A percentile compares a stretch with the other conserved stretches of the same genome.
Conservation (phyloP, 495 filamentous ascomycete species). For the Penicillium arizonense region DNA sequence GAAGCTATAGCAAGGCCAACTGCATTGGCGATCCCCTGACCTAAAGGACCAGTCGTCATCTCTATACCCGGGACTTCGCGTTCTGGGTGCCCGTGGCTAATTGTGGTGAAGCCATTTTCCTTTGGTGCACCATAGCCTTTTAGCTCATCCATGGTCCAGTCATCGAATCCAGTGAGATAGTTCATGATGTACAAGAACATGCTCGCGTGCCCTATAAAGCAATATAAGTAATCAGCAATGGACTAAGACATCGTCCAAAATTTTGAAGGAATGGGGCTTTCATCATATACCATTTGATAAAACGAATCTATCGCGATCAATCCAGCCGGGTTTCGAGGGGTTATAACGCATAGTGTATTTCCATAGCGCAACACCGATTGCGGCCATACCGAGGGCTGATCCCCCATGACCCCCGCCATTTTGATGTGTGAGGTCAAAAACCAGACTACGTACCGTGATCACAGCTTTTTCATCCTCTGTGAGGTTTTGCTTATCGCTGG, state of each 20-base stretch:
- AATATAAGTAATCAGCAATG: too few relatives aligned
- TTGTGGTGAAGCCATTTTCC: conserved; percentile 32
- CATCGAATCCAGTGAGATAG: conserved; percentile 47
- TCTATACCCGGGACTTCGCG: conserved; percentile 51
- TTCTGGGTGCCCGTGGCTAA: conserved; percentile 39
- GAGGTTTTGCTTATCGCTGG: too few relatives aligned
- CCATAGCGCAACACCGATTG: conserved; percentile 81
- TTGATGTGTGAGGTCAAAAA: conserved; percentile 45
- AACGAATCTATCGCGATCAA: conserved; percentile 85
- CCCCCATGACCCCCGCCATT: conserved; percentile 41
- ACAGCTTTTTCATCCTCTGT: conserved; percentile 33
- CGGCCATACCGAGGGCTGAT: conserved; percentile 89
- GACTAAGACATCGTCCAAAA: conserved; percentile 39
- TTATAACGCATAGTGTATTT: conserved; percentile 91
- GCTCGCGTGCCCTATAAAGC: too few relatives aligned
- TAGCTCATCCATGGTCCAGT: conserved; percentile 50
- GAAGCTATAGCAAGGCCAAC: conserved; percentile 58
- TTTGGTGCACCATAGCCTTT: conserved; percentile 45
- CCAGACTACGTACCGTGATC: conserved; percentile 37
- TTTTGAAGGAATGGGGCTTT: neutral
- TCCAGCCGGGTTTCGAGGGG: conserved; percentile 84
- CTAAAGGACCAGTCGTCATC: conserved; percentile 56
- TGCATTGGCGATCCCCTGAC: conserved; percentile 57
- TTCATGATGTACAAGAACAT: conserved; percentile 49
- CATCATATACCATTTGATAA: conserved; percentile 54